Evolutionary conservation across 148 eudicot genomes (phyloP).

Genomic region (Amaranthus palmeri): DNA sequence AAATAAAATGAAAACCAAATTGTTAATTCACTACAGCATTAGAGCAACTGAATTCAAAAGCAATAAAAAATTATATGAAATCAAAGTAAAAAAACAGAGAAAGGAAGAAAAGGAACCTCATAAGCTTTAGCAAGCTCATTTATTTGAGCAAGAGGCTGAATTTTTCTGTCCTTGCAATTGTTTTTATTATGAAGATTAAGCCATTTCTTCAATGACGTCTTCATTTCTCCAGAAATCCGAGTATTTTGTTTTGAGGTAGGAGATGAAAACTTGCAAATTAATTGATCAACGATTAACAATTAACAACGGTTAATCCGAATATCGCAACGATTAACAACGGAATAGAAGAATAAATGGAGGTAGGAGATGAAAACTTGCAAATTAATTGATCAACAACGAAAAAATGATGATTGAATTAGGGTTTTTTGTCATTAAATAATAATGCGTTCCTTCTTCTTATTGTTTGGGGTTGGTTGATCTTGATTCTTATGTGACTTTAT

Average conservation of each 20-base stretch:
- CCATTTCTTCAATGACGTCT: constrained; percentile 66
- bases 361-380: neutral
- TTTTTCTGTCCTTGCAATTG: constrained; percentile 36
- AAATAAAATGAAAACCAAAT: neutral
- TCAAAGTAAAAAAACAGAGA: too few relatives aligned
- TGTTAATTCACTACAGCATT: too few relatives aligned
- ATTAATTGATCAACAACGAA: neutral
- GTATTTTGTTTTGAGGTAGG: neutral
- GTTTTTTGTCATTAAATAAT: neutral
- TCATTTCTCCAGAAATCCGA: constrained; percentile 34
- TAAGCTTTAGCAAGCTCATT: constrained; percentile 73
- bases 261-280: neutral
- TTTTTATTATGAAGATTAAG: constrained; percentile 35
- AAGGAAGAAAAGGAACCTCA: constrained; percentile 38
- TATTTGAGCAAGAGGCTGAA: constrained; percentile 48
- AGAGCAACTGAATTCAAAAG: neutral
- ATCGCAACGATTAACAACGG: too few relatives aligned
- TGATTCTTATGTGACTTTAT: neutral
- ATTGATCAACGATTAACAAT: neutral
- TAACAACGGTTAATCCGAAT: too few relatives aligned
- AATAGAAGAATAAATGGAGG: neutral
- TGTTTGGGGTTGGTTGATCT: too few relatives aligned
- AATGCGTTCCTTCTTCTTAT: neutral
- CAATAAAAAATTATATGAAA: neutral
- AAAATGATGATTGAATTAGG: neutral